Conservation (phyloP, 768 basidiomycete species). For the Agrocybe pediades region DNA sequence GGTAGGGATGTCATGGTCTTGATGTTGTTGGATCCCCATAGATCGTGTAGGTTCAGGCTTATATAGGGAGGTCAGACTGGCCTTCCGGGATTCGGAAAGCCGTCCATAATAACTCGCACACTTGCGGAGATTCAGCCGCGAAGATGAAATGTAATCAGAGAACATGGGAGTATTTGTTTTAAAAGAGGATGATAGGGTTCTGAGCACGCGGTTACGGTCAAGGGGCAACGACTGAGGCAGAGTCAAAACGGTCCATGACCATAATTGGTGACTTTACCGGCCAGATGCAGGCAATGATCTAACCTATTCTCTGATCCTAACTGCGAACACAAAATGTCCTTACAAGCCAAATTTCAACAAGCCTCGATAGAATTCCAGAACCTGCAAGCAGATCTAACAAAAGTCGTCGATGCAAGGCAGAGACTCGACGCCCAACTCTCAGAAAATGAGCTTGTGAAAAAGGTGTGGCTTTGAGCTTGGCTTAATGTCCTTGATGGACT, state of each 20-base stretch:
- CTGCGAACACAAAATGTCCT: slow-evolving; percentile 42
- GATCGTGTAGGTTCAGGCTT: neutral
- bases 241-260: neutral
- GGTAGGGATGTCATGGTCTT: slow-evolving; percentile 34
- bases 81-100: slow-evolving; percentile 4
- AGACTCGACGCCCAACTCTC: slow-evolving; percentile 87
- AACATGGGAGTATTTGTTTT: neutral
- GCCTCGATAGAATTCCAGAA: slow-evolving; percentile 80
- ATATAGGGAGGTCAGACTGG: slow-evolving; percentile 2
- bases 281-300: too few relatives aligned
- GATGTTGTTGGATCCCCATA: neutral
- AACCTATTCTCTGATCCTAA: slow-evolving; percentile 15
- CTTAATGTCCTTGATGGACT: neutral
- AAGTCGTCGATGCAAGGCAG: slow-evolving; percentile 78
- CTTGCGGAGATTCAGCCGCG: neutral
- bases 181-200: neutral
- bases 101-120: slow-evolving; percentile 1
- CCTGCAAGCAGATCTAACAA: slow-evolving; percentile 72
- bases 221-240: neutral
- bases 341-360: slow-evolving; percentile 63
- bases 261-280: neutral
- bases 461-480: slow-evolving; percentile 44
- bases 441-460: slow-evolving; percentile 91
- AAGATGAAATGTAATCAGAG: neutral
- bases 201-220: neutral